Evolutionary conservation across 805 yeast species (phyloP), one percentile per base, ranked within the genome.

Genomic region (Millerozyma acaciae): DNA sequence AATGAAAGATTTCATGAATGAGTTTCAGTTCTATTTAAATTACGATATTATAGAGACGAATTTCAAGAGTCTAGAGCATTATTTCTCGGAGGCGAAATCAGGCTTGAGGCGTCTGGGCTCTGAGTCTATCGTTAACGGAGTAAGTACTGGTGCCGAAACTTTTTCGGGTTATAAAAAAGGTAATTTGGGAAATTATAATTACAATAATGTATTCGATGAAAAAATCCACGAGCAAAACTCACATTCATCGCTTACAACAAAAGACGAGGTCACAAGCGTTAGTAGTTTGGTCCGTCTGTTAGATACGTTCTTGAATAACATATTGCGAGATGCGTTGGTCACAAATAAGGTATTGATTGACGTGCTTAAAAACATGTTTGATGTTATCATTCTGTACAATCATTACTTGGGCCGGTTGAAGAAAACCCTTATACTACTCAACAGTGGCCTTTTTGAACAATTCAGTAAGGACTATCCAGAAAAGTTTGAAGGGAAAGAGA

Each of bases 311-410:
- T 60, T 85, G 39, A 83, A 79, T 50, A 73, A 80, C 2, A 67
- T 80, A 14, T 54, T 86, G 42, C 71, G 76, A 41, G 84, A 80
- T 43, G 76, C 87, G 8, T 67, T 84, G 51, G 62, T 84, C 34
- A 80, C 89, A 2, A 75, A 77, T 35, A 68, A 74, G 13, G 67
- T 65, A 29, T 54, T 81, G 32, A 61, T 81, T 27, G 64, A 67
- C 29, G 56, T 68, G 10, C 46, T 75, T 28, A 66, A 70, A 41
- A 57, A 55, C 31, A 46, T 78, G 36, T 57, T 77, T 37, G 66
- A 69, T 26, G 57, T 75, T 30, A 61, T 76, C 19, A 55, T 72
- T 12, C 67, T 65, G 42, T 76, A 57, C 45, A 70, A 73, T 43
- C 64, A 65, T 36, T 75, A 74, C 39, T 47, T 76, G 33, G 51